Conservation (phyloP, 148 eudicot species). For the Spergularia bocconei region DNA sequence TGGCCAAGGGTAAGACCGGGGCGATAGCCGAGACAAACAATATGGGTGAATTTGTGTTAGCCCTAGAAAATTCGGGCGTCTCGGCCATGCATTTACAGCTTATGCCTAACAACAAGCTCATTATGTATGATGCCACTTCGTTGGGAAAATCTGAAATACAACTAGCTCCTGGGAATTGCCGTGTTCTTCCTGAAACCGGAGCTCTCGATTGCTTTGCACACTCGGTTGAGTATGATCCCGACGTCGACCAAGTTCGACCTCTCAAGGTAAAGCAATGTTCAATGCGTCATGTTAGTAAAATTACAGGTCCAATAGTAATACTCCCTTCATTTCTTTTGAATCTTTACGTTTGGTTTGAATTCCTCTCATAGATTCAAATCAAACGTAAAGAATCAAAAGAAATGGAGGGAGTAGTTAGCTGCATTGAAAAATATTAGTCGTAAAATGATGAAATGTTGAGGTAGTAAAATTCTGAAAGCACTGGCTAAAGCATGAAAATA, state of each 20-base stretch:
- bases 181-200: slow-evolving; percentile 19
- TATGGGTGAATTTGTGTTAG: slow-evolving; percentile 49
- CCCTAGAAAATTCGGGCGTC: slow-evolving; percentile 44
- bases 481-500: neutral
- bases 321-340: too few species aligned
- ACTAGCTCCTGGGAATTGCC: slow-evolving; percentile 30
- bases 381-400: too few species aligned
- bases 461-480: too few species aligned
- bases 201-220: slow-evolving; percentile 61
- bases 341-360: too few species aligned
- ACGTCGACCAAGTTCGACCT: slow-evolving; percentile 34
- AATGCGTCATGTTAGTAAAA: too few species aligned
- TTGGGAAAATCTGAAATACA: slow-evolving; percentile 49
- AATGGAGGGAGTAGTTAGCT: too few species aligned
- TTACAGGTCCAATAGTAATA: too few species aligned
- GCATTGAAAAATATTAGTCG: neutral
- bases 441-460: too few species aligned
- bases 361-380: too few species aligned
- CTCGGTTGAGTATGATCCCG: slow-evolving; percentile 51
- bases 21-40: slow-evolving; percentile 20
- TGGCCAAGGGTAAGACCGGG: neutral
- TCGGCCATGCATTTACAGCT: slow-evolving; percentile 87
- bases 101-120: slow-evolving; percentile 60
- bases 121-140: slow-evolving; percentile 58
- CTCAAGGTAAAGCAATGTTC: slow-evolving; percentile 44